Percentiles rank a stretch among this genome's conserved stretches.
Conservation (phyloP, 257 asterid species). For the Apocynum venetum region DNA sequence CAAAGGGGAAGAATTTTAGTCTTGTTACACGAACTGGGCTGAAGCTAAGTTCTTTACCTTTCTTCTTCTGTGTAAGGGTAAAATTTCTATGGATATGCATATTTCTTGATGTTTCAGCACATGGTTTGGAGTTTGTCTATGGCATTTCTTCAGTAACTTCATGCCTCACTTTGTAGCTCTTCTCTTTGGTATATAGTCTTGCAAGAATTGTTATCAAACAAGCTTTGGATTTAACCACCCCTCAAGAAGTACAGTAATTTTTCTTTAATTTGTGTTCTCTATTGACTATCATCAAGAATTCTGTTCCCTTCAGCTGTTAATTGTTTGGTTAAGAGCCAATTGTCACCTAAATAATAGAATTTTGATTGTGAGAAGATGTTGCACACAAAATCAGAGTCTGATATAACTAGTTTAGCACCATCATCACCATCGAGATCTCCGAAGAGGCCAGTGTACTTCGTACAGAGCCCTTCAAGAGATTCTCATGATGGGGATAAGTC, state of each 20-base stretch:
- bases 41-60: not conserved
- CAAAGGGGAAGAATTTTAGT: not conserved
- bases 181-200: not conserved
- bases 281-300: not conserved
- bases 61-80: not conserved
- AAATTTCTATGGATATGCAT: not conserved
- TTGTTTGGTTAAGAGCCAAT: not conserved
- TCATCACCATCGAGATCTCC: constrained; percentile 96
- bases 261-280: not conserved
- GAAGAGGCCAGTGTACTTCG: constrained; percentile 74
- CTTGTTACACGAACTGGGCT: not conserved
- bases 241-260: not conserved
- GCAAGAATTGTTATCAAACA: not conserved
- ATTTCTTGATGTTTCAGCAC: constrained; percentile 7
- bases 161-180: not conserved
- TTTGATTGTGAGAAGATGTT: constrained; percentile 29
- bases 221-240: not conserved
- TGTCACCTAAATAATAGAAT: not conserved
- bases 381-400: constrained; percentile 94
- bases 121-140: not conserved
- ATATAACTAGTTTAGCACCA: constrained; percentile 83
- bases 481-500: constrained; percentile 94
- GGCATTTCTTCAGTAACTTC: not conserved
- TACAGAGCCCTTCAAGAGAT: constrained; percentile 94
- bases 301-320: not conserved